Conservation (phyloP, 2,329 filamentous ascomycete species). For the Curvularia sp. region DNA sequence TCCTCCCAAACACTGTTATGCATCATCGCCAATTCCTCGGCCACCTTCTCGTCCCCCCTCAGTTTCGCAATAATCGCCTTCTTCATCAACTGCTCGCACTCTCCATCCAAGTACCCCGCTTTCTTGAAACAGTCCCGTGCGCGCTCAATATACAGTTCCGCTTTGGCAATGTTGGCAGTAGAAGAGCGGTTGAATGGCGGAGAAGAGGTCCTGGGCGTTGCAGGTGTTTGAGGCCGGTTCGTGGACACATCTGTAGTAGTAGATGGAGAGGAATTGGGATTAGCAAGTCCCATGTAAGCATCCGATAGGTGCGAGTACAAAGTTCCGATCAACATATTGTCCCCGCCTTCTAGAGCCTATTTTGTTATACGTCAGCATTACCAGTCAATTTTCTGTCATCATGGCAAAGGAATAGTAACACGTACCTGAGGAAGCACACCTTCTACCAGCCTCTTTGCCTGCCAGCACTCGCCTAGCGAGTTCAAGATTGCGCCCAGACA, state of each 20-base stretch:
- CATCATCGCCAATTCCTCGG: conserved; percentile 49
- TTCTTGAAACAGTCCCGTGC: conserved; percentile 61
- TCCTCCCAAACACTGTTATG: conserved; percentile 47
- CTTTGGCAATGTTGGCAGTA: conserved; percentile 37
- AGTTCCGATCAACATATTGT: conserved; percentile 66
- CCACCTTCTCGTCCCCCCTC: conserved; percentile 54
- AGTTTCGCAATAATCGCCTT: conserved; percentile 78
- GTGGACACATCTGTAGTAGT: neutral
- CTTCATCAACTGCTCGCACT: conserved; percentile 82
- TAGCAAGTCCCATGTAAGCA: conserved; percentile 78
- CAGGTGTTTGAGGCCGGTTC: neutral
- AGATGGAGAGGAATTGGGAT: conserved; percentile 46
- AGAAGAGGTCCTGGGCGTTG: conserved; percentile 5
- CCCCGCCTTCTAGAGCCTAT: conserved; percentile 69
- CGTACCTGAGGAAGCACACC: conserved; percentile 74
- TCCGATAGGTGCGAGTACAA: conserved; percentile 77
- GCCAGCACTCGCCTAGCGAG: conserved; percentile 72
- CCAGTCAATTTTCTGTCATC: too few species aligned
- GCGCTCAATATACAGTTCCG: conserved; percentile 47
- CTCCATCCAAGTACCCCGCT: conserved; percentile 71
- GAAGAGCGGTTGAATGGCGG: conserved; percentile 22
- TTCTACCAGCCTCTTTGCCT: conserved; percentile 68
- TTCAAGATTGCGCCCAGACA: conserved; percentile 72
- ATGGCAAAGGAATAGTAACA: conserved; percentile 1
- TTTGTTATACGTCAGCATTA: conserved; percentile 1